Conservation (phyloP, 2,329 filamentous ascomycete genomes). For the Lizonia empirigonia region DNA sequence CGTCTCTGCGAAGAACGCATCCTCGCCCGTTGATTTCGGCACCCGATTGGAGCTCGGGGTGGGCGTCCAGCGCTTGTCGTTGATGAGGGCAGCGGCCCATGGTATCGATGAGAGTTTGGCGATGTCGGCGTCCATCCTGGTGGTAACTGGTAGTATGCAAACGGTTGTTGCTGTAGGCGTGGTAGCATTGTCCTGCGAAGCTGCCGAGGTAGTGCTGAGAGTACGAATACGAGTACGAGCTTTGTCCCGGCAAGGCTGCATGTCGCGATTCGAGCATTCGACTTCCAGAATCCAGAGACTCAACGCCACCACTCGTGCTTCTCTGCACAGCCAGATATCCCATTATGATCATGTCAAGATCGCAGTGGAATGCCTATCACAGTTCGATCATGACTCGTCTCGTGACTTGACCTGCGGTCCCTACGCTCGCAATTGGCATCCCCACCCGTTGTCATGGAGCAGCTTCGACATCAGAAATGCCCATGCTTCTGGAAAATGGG, state of each 20-base stretch:
- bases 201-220: constrained; percentile 8
- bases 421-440: too few species aligned
- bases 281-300: too few species aligned
- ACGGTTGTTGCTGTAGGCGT: not conserved
- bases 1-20: constrained; percentile 60
- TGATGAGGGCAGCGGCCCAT: constrained; percentile 57
- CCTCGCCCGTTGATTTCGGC: constrained; percentile 50
- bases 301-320: too few species aligned
- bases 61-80: constrained; percentile 50
- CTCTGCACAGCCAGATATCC: too few species aligned
- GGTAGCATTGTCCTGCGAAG: not conserved
- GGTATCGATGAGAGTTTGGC: constrained; percentile 47
- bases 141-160: constrained; percentile 3
- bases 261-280: not conserved
- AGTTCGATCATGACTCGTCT: too few species aligned
- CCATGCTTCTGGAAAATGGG: not conserved
- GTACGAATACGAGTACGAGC: not conserved
- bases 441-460: too few species aligned
- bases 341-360: too few species aligned
- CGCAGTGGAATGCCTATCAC: too few species aligned
- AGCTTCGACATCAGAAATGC: not conserved
- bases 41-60: constrained; percentile 43
- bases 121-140: constrained; percentile 31
- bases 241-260: not conserved
- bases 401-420: too few species aligned